Evolutionary conservation across 208 protist genomes (phyloP).

Genomic region (Kentomonas sorsogonicus): DNA sequence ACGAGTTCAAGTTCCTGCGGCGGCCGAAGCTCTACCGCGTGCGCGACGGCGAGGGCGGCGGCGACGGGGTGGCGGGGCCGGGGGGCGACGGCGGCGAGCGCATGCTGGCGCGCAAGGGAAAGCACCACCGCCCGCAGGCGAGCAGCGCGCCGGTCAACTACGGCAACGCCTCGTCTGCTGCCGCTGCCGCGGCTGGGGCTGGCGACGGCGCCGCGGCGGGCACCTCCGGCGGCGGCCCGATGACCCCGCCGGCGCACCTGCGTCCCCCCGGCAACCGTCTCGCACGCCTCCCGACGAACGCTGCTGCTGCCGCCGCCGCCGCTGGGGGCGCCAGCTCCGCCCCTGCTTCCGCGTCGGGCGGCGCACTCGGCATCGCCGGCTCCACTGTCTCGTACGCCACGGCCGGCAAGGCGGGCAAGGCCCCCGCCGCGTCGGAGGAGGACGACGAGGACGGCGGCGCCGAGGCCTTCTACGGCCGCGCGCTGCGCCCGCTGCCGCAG

Average conservation of each 20-base stretch:
- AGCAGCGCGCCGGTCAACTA: background rate
- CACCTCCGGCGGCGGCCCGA: too few species aligned
- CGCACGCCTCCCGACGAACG: too few species aligned
- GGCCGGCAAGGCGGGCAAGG: background rate
- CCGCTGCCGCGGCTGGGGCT: background rate
- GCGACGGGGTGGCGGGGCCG: conserved; percentile 17
- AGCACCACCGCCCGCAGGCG: background rate
- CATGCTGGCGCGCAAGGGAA: conserved; percentile 27
- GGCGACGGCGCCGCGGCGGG: too few species aligned
- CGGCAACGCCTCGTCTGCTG: background rate
- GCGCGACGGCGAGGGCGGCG: conserved; percentile 17
- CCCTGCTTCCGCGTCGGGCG: conserved; percentile 14
- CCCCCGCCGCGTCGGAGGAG: background rate
- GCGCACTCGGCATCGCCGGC: background rate
- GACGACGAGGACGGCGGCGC: conserved; percentile 24
- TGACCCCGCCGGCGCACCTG: too few species aligned
- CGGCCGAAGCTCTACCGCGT: conserved; percentile 76
- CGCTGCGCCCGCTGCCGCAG: conserved; percentile 69
- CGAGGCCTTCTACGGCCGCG: conserved; percentile 34
- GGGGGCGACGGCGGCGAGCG: conserved; percentile 34
- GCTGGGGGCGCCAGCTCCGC: conserved; percentile 3
- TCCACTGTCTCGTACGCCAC: background rate
- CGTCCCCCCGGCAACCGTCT: too few species aligned
- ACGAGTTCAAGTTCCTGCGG: conserved; percentile 79
- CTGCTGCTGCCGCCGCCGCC: background rate